Base-by-base conservation (phyloP, 129 eudicot species). In the Arctium lappa region DNA sequence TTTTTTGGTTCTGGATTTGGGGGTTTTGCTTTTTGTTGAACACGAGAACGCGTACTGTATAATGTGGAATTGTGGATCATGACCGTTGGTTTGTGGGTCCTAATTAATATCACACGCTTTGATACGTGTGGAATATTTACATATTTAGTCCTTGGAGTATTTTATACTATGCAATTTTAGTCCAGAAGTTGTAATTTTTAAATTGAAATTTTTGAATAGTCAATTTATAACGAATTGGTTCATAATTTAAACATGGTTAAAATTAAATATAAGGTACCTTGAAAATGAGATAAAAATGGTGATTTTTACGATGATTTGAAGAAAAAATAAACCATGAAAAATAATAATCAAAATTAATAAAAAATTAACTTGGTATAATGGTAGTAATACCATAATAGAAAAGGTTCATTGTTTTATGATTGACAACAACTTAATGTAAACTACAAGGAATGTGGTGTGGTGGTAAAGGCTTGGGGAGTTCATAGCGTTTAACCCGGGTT, bases 41-140 rank as follows among this genome's bases (percentile, higher is more conserved):
- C 2, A 10, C 31, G 42, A 56, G 32, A 36, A 3, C 77, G 74
- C 63, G 76, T 74, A 18, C 18, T 50, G 8, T n/a, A 72, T 71
- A 44, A 42, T 12, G 44, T 32, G 56, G 56, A 22, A 22, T 22
- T 22, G 27, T 32, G 74, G 66, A 33, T 12, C 16, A 18, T 75
- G 85, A 82, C 85, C 85, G 85, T 82, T 82, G 85, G 46, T 6
- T 56, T 42, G 75, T 74, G 75, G 85, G 85, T 31, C 75, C 85
- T 7, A 12, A 8, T 37, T 7, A 12, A 8, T 37, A 5, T 33
- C 79, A 81, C 74, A 81, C 85, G 85, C 74, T 80, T 6, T 33
- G 11, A 29, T 46, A 13, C 83, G 83, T 79, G 69, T 79, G 2
- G 29, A 60, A 16, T 60, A 16, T 60, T 60, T 60, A 60, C 29